Evolutionary conservation across 1,284 basidiomycete genomes (phyloP).

Genomic region (Marasmius tenuissimus): DNA sequence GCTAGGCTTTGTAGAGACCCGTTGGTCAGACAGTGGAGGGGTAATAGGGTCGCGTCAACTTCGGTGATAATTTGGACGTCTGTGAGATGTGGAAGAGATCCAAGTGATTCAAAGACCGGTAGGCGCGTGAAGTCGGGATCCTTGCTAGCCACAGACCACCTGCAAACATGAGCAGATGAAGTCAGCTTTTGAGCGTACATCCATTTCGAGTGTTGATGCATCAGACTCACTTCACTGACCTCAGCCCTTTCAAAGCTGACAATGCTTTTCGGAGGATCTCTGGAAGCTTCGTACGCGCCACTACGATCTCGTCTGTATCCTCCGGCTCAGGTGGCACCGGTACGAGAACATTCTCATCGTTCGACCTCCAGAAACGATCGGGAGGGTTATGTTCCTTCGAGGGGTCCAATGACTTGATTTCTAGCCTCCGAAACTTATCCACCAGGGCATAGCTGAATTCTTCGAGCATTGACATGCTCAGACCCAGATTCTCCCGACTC

Average conservation of each 20-base stretch:
- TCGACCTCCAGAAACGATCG: not conserved
- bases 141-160: not conserved
- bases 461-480: not conserved
- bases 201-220: not conserved
- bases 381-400: not conserved
- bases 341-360: not conserved
- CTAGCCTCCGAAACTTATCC: not conserved
- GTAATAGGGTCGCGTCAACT: not conserved
- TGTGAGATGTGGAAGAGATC: not conserved
- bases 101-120: not conserved
- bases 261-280: not conserved
- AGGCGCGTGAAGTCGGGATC: not conserved
- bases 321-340: not conserved
- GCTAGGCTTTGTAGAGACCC: not conserved
- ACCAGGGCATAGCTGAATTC: not conserved
- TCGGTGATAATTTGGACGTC: not conserved
- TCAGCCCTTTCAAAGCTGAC: not conserved
- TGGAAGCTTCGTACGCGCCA: not conserved
- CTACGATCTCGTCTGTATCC: not conserved
- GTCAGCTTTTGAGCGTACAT: not conserved
- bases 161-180: not conserved
- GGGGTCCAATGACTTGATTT: not conserved
- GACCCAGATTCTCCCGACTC: not conserved
- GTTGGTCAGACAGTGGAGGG: not conserved
- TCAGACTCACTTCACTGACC: not conserved